These are phyloP conservation scores for Huntiella bhutanensis DNA, from an alignment of 2,329 filamentous ascomycete genomes.

Conservation along the genomic window DNA sequence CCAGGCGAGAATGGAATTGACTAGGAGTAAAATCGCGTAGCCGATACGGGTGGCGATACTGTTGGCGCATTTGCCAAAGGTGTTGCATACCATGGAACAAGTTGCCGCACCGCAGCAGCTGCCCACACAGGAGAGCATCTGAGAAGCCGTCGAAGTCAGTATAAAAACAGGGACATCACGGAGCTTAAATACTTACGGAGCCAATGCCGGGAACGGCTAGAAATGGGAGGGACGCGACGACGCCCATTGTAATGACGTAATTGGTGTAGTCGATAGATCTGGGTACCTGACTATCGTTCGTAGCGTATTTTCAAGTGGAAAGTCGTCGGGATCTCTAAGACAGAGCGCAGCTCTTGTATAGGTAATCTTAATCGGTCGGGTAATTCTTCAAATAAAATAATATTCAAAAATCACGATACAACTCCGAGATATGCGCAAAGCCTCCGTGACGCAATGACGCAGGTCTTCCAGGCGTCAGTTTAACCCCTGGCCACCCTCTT, in stretches of 20 bases:
- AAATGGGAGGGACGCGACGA: slow-evolving; percentile 72
- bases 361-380: no score
- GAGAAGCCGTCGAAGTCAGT: slow-evolving; percentile 11
- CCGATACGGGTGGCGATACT: slow-evolving; percentile 94
- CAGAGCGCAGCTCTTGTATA: no score
- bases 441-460: no score
- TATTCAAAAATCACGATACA: no score
- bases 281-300: no score
- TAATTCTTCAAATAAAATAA: no score
- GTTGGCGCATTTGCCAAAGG: slow-evolving; percentile 93
- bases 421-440: no score
- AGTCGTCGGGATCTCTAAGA: no score
- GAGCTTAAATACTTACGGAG: slow-evolving; percentile 42
- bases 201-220: slow-evolving; percentile 71
- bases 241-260: slow-evolving; percentile 49
- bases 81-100: slow-evolving; percentile 86
- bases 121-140: slow-evolving; percentile 61
- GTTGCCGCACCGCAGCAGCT: slow-evolving; percentile 95
- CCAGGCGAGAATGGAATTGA: slow-evolving; percentile 96
- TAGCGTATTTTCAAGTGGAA: no score
- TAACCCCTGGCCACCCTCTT: no score
- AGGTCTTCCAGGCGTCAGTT: no score
- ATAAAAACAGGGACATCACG: background rate
- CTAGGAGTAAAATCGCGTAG: slow-evolving; percentile 79
- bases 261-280: no score